phyloP scores from a whole-genome alignment of 2,329 filamentous ascomycete species.

The Alternaria sp. region DNA sequence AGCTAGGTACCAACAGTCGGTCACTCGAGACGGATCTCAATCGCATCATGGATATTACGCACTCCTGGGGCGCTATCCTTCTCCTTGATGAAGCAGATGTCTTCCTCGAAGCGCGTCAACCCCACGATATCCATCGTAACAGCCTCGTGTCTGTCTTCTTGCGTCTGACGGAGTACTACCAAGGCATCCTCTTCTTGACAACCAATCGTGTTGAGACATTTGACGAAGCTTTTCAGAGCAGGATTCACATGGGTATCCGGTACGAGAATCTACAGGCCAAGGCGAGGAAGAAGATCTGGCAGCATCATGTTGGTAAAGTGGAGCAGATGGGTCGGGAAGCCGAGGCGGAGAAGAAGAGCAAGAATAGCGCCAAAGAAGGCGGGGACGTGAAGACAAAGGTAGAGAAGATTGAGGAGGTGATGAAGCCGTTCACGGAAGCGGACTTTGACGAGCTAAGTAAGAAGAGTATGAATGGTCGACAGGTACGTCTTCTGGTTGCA shows the following conservation, averaged over 20 bases:
- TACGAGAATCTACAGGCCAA: constrained; percentile 78
- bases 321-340: constrained; percentile 57
- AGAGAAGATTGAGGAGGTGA: constrained; percentile 3
- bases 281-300: constrained; percentile 82
- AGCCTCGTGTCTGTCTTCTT: constrained; percentile 88
- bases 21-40: constrained; percentile 79
- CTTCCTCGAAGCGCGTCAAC: constrained; percentile 77
- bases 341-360: constrained; percentile 63
- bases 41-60: constrained; percentile 84
- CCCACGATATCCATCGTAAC: constrained; percentile 85
- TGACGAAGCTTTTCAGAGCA: constrained; percentile 83
- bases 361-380: neutral
- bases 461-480: constrained; percentile 73
- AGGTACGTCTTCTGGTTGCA: constrained; percentile 56
- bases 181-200: constrained; percentile 88
- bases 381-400: neutral
- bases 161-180: constrained; percentile 87
- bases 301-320: constrained; percentile 81
- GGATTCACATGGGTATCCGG: constrained; percentile 84
- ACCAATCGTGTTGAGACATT: constrained; percentile 90
- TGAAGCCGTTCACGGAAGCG: constrained; percentile 67
- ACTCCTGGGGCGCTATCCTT: constrained; percentile 84
- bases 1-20: constrained; percentile 77
- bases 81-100: constrained; percentile 77
- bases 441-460: constrained; percentile 73